Conservation (phyloP, 129 eudicot genomes). For the Artemisia argyi region DNA sequence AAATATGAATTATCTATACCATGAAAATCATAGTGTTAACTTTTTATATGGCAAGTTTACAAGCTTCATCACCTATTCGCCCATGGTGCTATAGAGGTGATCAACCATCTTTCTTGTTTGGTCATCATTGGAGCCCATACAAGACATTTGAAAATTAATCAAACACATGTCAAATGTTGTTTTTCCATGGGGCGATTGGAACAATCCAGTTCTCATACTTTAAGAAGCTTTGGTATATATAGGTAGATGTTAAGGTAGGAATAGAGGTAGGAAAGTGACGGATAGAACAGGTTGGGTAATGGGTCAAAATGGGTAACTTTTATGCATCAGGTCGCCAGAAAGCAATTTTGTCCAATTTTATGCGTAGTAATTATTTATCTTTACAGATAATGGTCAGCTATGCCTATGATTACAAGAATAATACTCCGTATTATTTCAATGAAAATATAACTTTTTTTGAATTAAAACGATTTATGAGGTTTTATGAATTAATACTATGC, state of each 20-base stretch:
- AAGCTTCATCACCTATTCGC: not conserved
- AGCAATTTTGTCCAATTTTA: not conserved
- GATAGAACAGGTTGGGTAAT: not conserved
- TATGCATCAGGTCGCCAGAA: not conserved
- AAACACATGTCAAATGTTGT: slow-evolving; percentile 3
- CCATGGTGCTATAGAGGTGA: not conserved
- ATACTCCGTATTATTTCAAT: too few relatives aligned
- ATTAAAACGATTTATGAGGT: not conserved
- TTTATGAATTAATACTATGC: not conserved
- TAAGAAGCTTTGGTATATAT: not conserved
- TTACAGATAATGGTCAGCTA: too few relatives aligned
- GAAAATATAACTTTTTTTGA: not conserved
- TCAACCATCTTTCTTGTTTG: slow-evolving; percentile 8
- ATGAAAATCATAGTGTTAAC: slow-evolving; percentile 3
- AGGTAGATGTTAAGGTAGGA: not conserved
- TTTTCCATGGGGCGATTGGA: not conserved
- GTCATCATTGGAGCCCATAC: slow-evolving; percentile 7
- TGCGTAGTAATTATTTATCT: too few relatives aligned
- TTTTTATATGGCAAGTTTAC: slow-evolving; percentile 13
- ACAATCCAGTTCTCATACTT: not conserved
- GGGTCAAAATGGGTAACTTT: not conserved
- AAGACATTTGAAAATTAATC: slow-evolving; percentile 4
- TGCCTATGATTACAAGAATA: too few relatives aligned
- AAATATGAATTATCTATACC: slow-evolving; percentile 4
- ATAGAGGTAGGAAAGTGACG: not conserved